Evolutionary conservation across 805 yeast genomes (phyloP), one percentile per base, ranked within the genome.

Genomic region (Candida quercuum): DNA sequence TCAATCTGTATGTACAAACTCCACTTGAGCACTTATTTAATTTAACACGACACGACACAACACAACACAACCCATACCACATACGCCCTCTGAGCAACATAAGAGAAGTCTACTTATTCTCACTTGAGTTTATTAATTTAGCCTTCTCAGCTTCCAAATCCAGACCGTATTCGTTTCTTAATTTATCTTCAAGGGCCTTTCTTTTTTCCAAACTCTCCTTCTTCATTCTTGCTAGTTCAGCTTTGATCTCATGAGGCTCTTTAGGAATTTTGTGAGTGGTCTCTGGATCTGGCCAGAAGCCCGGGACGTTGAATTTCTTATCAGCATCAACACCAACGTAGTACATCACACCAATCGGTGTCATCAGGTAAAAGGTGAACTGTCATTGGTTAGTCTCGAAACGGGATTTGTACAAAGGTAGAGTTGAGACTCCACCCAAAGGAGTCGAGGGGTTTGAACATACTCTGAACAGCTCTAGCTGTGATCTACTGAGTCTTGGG

Each of bases 221-320:
- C 57, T 80, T 77, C 72, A 89, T 81, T 57, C 96, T 76, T 13
- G 95, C 96, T 27, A 89, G 66, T 56, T 89, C 98, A 1, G 93
- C 91, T 57, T 86, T 82, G 42, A 89, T 86, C 56, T 89, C 96
- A 52, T 82, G 85, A 3, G 88, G 88, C 54, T 89, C 96, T 54
- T 88, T 89, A 3, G 98, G 98, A 25, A 89, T 81, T 62, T 86
- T 82, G 57, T 89, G 88, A 48, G 87, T 70, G 3, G 96, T 83
- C 29, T 84, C 83, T 29, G 96, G 96, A 59, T 88, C 97, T 3
- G 98, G 98, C 95, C 96, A 88, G 63, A 86, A 89, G 16, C 96
- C 96, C 8, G 95, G 94, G 33, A 88, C 80, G 55, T 87, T 86
- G 59, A 89, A 78, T 65, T 87, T 89, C 51, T 71, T 76, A 59